These are phyloP conservation scores for Mortierella sp. DNA, from an alignment of 371 early-diverging fungal genomes.

Conservation along the genomic window DNA sequence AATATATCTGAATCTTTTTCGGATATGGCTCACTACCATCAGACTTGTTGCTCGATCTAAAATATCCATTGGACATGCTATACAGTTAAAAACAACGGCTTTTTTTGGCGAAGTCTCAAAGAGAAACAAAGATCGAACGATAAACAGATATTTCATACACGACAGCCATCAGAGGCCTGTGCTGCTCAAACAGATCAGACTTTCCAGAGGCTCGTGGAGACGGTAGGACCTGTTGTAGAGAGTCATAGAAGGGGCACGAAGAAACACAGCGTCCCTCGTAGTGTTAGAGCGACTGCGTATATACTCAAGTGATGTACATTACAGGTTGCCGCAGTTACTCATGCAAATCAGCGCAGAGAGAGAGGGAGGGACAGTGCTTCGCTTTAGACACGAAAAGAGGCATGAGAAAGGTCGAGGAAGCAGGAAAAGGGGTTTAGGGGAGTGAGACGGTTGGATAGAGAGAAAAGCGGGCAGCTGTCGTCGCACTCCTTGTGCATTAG, in stretches of 20 bases:
- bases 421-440: not conserved
- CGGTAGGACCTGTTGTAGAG: constrained; percentile 33
- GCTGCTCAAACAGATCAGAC: constrained; percentile 43
- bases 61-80: not conserved
- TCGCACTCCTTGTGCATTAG: too few species aligned
- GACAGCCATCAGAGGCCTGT: constrained; percentile 62
- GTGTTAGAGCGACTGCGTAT: too few species aligned
- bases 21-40: constrained; percentile 21
- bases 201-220: constrained; percentile 35
- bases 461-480: too few species aligned
- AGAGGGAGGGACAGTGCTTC: constrained; percentile 9
- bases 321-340: constrained; percentile 3
- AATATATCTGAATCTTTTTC: constrained; percentile 57
- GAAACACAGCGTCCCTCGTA: not conserved
- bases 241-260: not conserved
- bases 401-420: too few species aligned
- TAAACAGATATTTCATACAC: constrained; percentile 56
- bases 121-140: not conserved
- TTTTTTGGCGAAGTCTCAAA: too few species aligned
- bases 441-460: too few species aligned
- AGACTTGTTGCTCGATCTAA: constrained; percentile 21
- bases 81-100: too few species aligned
- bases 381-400: not conserved
- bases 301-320: not conserved
- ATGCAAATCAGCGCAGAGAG: not conserved